phyloP scores from a whole-genome alignment of 2,329 filamentous ascomycete species.

The Diaporthe vaccinii region DNA sequence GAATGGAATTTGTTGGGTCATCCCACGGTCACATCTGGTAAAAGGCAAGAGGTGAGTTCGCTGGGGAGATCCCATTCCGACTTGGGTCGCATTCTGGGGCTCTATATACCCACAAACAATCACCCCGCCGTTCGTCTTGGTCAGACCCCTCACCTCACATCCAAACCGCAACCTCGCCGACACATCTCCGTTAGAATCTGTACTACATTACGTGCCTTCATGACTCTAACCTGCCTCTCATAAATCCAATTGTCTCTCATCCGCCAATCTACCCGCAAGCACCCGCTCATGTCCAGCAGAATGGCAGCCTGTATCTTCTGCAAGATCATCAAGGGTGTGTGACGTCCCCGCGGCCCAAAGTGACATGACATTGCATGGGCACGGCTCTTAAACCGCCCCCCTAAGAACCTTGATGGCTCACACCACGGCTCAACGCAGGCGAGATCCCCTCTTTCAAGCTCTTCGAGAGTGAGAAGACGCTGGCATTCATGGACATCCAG shows the following conservation, averaged over 20 bases:
- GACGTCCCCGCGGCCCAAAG: not conserved
- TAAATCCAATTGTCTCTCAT: not conserved
- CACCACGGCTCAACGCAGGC: conserved; percentile 63
- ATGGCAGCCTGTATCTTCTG: conserved; percentile 92
- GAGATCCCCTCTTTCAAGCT: conserved; percentile 98
- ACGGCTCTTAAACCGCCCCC: not conserved
- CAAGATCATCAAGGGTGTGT: conserved; percentile 91
- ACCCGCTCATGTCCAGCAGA: conserved; percentile 49
- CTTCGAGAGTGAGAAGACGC: conserved; percentile 91
- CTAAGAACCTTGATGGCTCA: conserved; percentile 34
- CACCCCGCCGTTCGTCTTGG: not conserved
- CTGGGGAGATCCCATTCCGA: conserved; percentile 78
- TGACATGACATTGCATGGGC: conserved; percentile 15
- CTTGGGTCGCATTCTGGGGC: accelerated
- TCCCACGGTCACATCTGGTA: conserved; percentile 83
- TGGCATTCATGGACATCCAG: conserved; percentile 97
- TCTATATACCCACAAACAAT: conserved; percentile 42
- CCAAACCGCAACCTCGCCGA: conserved; percentile 26
- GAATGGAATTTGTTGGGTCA: conserved; percentile 66
- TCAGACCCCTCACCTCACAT: conserved; percentile 29
- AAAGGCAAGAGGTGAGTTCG: conserved; percentile 84
- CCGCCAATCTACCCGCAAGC: not conserved
- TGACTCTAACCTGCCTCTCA: not conserved
- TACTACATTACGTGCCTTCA: not conserved
- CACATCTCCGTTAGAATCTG: conserved; percentile 21